A percentile compares a stretch with the other conserved stretches of the same genome.
Conservation (phyloP, 495 filamentous ascomycete genomes). For the Penicillium crystallinum region DNA sequence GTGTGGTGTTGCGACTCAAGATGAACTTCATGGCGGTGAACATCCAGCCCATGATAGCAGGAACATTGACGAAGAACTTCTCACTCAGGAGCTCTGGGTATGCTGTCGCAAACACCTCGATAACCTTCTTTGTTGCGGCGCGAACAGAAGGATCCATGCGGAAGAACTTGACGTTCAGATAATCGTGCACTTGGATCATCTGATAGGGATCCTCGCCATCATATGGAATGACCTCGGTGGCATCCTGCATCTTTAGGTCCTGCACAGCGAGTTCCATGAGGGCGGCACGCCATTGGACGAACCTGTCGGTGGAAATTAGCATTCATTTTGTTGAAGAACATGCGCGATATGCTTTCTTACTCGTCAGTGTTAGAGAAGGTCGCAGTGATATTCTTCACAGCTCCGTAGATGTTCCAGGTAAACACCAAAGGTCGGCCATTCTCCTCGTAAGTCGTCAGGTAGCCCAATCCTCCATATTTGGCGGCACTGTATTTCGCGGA, state of each 20-base stretch:
- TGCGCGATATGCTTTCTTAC: slow-evolving; percentile 41
- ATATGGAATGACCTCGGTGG: slow-evolving; percentile 67
- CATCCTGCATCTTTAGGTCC: slow-evolving; percentile 59
- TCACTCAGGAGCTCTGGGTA: slow-evolving; percentile 85
- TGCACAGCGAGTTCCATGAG: slow-evolving; percentile 79
- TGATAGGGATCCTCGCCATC: slow-evolving; percentile 74
- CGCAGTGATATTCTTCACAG: slow-evolving; percentile 61
- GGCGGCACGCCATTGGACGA: slow-evolving; percentile 78
- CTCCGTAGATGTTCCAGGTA: slow-evolving; percentile 87
- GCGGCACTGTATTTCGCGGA: slow-evolving; percentile 48
- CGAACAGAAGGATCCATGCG: slow-evolving; percentile 64
- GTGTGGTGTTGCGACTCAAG: slow-evolving; percentile 69
- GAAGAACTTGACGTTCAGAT: slow-evolving; percentile 75
- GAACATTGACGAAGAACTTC: slow-evolving; percentile 93
- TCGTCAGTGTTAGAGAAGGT: slow-evolving; percentile 75
- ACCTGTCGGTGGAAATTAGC: slow-evolving; percentile 40
- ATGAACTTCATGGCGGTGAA: slow-evolving; percentile 75
- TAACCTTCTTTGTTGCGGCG: slow-evolving; percentile 68
- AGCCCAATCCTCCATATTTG: slow-evolving; percentile 49
- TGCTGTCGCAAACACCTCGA: slow-evolving; percentile 66
- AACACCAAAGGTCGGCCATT: slow-evolving; percentile 43
- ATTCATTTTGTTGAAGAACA: background rate
- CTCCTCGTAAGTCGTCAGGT: slow-evolving; percentile 44
- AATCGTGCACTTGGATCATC: slow-evolving; percentile 88
- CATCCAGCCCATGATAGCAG: slow-evolving; percentile 81